Conservation (phyloP, 2,329 filamentous ascomycete genomes). For the Exophiala sp. region DNA sequence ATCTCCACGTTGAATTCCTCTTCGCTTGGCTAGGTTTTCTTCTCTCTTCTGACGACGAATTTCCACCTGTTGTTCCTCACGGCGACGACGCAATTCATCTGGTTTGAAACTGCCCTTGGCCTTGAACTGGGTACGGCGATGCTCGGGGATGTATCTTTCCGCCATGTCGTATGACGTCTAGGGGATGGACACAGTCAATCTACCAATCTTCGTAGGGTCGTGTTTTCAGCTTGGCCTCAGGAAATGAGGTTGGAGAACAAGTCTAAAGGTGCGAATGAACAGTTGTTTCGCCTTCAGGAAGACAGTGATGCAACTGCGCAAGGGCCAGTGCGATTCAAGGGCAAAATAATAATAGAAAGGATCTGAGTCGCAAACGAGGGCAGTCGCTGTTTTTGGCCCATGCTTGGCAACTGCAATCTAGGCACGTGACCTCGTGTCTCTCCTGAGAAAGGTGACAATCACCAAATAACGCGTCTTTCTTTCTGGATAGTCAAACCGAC, state of each 20-base stretch:
- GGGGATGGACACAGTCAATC: constrained; percentile 6
- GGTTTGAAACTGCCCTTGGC: constrained; percentile 99
- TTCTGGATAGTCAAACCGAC: too few species aligned
- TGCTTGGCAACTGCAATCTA: background rate
- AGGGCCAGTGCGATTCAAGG: constrained; percentile 8
- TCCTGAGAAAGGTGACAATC: background rate
- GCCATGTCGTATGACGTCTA: constrained; percentile 65
- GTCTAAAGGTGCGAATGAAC: background rate
- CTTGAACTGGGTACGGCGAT: constrained; percentile 99
- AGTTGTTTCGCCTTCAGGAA: background rate
- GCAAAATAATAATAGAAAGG: constrained; percentile 7
- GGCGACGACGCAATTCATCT: constrained; percentile 94
- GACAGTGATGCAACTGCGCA: constrained; percentile 18
- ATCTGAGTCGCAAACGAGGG: constrained; percentile 1
- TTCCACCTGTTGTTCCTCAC: constrained; percentile 98
- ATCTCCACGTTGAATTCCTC: constrained; percentile 83
- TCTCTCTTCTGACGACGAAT: constrained; percentile 98
- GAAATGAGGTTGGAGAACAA: background rate
- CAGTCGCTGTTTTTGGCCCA: background rate
- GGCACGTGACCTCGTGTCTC: background rate
- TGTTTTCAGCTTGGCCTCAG: background rate
- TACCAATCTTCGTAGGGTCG: background rate
- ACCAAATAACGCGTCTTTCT: too few species aligned
- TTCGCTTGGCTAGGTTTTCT: constrained; percentile 96
- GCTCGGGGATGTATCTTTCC: constrained; percentile 98